A percentile compares a stretch with the other conserved stretches of the same genome.
phyloP scores from a whole-genome alignment of 1,284 basidiomycete species.

The Ganoderma sinense region DNA sequence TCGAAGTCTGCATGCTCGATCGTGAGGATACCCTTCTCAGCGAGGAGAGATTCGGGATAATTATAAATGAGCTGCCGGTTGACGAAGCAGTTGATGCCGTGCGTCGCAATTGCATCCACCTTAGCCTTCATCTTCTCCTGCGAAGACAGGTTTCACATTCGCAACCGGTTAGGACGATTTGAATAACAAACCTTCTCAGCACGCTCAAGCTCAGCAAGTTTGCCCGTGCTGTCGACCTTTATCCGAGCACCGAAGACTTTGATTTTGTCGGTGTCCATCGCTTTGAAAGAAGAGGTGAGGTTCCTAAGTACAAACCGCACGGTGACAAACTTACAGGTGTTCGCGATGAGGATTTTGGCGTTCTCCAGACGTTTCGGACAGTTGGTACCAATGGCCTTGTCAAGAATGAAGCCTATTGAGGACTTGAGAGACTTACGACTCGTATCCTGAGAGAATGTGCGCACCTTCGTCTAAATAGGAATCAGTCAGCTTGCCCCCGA shows the following conservation, averaged over 20 bases:
- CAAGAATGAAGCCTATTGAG: slow-evolving; percentile 91
- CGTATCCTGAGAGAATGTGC: slow-evolving; percentile 19
- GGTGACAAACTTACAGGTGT: slow-evolving; percentile 77
- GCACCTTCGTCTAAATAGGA: slow-evolving; percentile 97
- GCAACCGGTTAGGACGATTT: not conserved
- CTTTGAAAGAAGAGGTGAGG: slow-evolving; percentile 47
- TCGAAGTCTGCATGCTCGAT: slow-evolving; percentile 99
- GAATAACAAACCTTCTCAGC: slow-evolving; percentile 77
- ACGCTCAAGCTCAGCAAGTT: slow-evolving; percentile 97
- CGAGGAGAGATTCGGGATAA: slow-evolving; percentile 94
- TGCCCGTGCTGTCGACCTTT: slow-evolving; percentile 95
- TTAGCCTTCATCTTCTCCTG: slow-evolving; percentile 99
- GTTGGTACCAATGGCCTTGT: slow-evolving; percentile 96
- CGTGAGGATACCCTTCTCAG: slow-evolving; percentile 94
- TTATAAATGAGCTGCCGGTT: slow-evolving; percentile 99
- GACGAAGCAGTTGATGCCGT: slow-evolving; percentile 98
- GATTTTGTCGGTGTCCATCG: slow-evolving; percentile 99
- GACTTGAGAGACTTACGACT: not conserved
- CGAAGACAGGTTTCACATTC: not conserved
- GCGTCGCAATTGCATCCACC: slow-evolving; percentile 92
- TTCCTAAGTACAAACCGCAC: not conserved
- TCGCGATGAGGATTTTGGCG: slow-evolving; percentile 96
- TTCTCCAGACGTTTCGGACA: slow-evolving; percentile 96
- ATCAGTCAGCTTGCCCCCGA: slow-evolving; percentile 97
- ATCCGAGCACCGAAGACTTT: slow-evolving; percentile 98